A percentile compares a stretch with the other conserved stretches of the same genome.
These are phyloP conservation scores for Linderina pennispora DNA, from an alignment of 192 early-diverging fungal species.

Conservation along the genomic window DNA sequence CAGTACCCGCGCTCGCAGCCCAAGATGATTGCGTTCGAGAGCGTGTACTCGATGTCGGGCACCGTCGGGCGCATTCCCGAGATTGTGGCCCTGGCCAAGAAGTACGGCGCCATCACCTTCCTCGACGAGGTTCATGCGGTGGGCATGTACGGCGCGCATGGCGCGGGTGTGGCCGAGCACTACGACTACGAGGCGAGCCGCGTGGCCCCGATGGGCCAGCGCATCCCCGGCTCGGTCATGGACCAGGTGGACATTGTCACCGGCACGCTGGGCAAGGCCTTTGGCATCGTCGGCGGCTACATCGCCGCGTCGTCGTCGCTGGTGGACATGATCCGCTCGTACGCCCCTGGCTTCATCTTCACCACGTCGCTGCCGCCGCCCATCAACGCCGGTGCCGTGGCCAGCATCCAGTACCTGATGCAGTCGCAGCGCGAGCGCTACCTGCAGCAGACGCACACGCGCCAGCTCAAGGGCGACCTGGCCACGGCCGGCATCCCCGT, in stretches of 20 bases:
- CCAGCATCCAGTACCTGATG: constrained; percentile 90
- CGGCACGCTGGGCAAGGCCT: constrained; percentile 95
- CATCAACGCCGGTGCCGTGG: constrained; percentile 83
- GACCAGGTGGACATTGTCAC: constrained; percentile 93
- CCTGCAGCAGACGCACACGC: constrained; percentile 90
- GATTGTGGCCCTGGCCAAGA: constrained; percentile 81
- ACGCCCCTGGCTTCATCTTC: constrained; percentile 99
- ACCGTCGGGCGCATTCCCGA: constrained; percentile 88
- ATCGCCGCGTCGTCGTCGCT: constrained; percentile 84
- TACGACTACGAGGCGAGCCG: constrained; percentile 73
- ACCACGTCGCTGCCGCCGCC: constrained; percentile 97
- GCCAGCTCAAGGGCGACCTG: constrained; percentile 77
- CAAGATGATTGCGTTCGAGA: constrained; percentile 95
- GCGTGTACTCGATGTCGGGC: constrained; percentile 97
- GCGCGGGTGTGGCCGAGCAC: constrained; percentile 93
- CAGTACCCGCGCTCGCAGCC: constrained; percentile 75
- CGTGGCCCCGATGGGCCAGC: constrained; percentile 27
- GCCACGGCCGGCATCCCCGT: constrained; percentile 86
- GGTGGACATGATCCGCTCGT: constrained; percentile 93
- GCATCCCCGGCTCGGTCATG: constrained; percentile 54
- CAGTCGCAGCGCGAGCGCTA: constrained; percentile 78
- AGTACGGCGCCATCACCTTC: constrained; percentile 96
- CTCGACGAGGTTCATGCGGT: constrained; percentile 98
- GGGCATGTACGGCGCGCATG: constrained; percentile 95
- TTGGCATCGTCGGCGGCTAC: constrained; percentile 95